Conservation (phyloP, 2,329 filamentous ascomycete genomes). For the Zymoseptoria pseudotritici region DNA sequence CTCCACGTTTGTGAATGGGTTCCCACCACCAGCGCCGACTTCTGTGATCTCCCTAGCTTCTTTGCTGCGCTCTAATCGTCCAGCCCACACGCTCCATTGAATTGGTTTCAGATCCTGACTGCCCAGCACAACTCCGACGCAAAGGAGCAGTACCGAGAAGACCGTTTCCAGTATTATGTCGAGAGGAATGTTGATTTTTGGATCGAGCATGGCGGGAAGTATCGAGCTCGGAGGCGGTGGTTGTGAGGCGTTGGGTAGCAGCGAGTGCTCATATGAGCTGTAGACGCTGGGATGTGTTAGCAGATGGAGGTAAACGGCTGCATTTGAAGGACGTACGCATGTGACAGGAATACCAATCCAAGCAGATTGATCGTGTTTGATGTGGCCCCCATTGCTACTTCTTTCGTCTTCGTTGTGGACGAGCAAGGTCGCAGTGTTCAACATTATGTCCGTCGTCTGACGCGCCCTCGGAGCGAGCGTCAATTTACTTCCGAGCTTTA, state of each 20-base stretch:
- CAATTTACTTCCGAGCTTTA: no score
- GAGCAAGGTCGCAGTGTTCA: no score
- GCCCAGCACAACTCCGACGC: constrained; percentile 70
- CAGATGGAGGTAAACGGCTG: constrained; percentile 2
- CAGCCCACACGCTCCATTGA: constrained; percentile 72
- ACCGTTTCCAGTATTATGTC: constrained; percentile 88
- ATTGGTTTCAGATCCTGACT: constrained; percentile 78
- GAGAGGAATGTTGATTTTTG: constrained; percentile 53
- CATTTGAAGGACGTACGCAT: constrained; percentile 60
- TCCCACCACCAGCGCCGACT: constrained; percentile 65
- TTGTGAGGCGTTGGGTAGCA: constrained; percentile 49
- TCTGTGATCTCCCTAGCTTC: constrained; percentile 49
- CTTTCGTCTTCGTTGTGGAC: no score
- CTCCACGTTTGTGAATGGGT: constrained; percentile 74
- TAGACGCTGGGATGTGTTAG: constrained; percentile 62
- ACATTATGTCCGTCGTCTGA: no score
- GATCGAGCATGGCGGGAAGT: constrained; percentile 28
- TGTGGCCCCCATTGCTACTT: constrained; percentile 57
- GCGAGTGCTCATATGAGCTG: constrained; percentile 86
- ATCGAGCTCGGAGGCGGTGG: constrained; percentile 26
- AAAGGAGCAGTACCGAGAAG: constrained; percentile 70
- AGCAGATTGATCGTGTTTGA: constrained; percentile 64
- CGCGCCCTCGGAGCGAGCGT: no score
- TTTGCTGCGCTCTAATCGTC: constrained; percentile 66
- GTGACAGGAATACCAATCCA: constrained; percentile 71